These are phyloP conservation scores for Podospora pseudopauciseta DNA, from an alignment of 495 filamentous ascomycete genomes.

Conservation along the genomic window DNA sequence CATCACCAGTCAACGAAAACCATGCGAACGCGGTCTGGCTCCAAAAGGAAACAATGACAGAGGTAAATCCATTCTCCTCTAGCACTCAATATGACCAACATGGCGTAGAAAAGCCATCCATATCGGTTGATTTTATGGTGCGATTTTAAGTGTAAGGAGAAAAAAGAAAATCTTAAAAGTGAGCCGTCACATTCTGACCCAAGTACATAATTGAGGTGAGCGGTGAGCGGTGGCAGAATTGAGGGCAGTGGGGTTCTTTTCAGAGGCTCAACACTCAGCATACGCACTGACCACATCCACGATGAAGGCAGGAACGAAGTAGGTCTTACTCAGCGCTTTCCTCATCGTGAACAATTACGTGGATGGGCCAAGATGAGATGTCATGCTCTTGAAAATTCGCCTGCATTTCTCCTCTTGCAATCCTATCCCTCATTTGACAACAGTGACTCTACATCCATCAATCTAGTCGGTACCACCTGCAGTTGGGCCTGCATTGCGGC, in stretches of 20 bases:
- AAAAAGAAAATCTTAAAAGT: neutral
- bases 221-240: neutral
- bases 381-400: neutral
- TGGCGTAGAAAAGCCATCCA: neutral
- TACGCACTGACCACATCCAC: neutral
- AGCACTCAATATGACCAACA: slow-evolving; percentile 6
- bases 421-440: neutral
- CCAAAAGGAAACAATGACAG: slow-evolving; percentile 2
- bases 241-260: neutral
- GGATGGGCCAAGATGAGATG: neutral
- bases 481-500: neutral
- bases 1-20: slow-evolving; percentile 2
- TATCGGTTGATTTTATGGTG: slow-evolving; percentile 7
- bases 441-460: neutral
- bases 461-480: neutral
- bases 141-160: neutral
- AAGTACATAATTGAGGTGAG: neutral
- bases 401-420: neutral
- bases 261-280: neutral
- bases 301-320: neutral
- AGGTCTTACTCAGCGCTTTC: neutral
- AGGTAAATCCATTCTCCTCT: neutral
- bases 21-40: neutral
- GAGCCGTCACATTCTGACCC: neutral
- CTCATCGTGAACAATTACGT: neutral